Base-by-base conservation (phyloP, 2,329 filamentous ascomycete species). In the Emergomyces orientalis region DNA sequence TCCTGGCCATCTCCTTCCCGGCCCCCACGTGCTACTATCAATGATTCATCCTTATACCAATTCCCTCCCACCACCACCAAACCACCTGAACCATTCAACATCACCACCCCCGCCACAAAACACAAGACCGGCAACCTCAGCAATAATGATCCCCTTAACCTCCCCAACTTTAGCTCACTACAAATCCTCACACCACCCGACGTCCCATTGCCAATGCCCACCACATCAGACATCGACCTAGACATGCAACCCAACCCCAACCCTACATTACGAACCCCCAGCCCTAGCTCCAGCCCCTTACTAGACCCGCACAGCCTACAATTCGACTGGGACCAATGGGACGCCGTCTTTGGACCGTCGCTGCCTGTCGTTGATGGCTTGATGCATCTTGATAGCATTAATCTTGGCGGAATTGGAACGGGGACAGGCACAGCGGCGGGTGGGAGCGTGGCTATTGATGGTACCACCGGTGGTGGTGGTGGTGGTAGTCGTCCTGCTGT, bases 301-400 rank as follows among this genome's bases (percentile, higher is more conserved):
- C 67, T 76, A 9, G 75, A 76, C 25, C 39, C 22, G 32, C 73
- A 75, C 9, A 78, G 77, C 55, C 61, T 78, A 25, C 75, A 77
- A 61, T 80, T 80, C 66, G 78, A 80, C 67, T 80, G 78, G 78
- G 78, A 79, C 61, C 73, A 78, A 66, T 80, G 78, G 78, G 78
- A 80, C 60, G 75, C 77, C 7, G 77, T 80, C 1, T 80, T 80
- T 60, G 77, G 78, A 1, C 77, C 79, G 61, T 77, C 79, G 63
- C 68, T 78, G 14, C 75, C 75, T 17, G 74, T 78, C 22, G 73
- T 76, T 0, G 76, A 78, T 63, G 76, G 77, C 43, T 63, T 77
- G 14, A 77, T 78, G 74, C 76, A 78, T 62, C 64, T 78, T 17
- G 76, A 78, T 60, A 72, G 30, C 22, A 32, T 43, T 19, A 60